These are phyloP conservation scores for Pyrenophora tritici-repentis DNA, from an alignment of 2,329 filamentous ascomycete genomes.

Conservation along the genomic window DNA sequence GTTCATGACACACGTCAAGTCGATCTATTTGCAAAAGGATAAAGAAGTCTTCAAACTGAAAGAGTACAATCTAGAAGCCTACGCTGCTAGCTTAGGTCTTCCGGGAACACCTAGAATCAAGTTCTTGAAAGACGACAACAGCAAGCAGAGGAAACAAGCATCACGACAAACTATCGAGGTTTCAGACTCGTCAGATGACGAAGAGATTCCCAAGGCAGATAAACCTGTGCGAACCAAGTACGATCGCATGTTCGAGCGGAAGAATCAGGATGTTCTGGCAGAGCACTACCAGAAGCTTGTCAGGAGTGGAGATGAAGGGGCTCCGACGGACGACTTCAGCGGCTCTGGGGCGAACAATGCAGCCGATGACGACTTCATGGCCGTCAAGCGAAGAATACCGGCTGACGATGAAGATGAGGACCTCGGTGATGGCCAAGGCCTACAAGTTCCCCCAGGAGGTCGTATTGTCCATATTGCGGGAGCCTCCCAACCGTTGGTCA, in stretches of 20 bases:
- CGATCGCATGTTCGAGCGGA: conserved; percentile 96
- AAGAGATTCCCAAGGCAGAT: conserved; percentile 54
- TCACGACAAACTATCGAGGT: conserved; percentile 66
- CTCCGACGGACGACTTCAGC: conserved; percentile 43
- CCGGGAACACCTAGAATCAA: conserved; percentile 92
- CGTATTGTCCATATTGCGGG: conserved; percentile 67
- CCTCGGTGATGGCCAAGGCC: conserved; percentile 52
- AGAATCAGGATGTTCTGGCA: conserved; percentile 94
- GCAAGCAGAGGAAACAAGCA: conserved; percentile 86
- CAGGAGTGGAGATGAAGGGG: conserved; percentile 55
- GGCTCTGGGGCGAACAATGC: conserved; percentile 50
- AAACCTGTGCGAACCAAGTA: conserved; percentile 89
- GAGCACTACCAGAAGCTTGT: conserved; percentile 91
- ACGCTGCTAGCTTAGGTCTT: conserved; percentile 81
- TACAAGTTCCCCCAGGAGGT: conserved; percentile 53
- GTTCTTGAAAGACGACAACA: conserved; percentile 86
- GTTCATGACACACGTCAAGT: conserved; percentile 87
- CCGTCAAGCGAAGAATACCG: conserved; percentile 84
- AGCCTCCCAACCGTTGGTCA: conserved; percentile 70
- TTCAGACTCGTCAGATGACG: conserved; percentile 66
- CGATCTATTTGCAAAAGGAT: conserved; percentile 84
- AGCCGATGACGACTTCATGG: conserved; percentile 80
- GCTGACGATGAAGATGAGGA: conserved; percentile 63
- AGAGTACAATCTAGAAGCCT: conserved; percentile 82
- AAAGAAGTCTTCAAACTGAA: conserved; percentile 89